Evolutionary conservation across 768 basidiomycete species (phyloP).

Genomic region (Ephemerocybe angulata): DNA sequence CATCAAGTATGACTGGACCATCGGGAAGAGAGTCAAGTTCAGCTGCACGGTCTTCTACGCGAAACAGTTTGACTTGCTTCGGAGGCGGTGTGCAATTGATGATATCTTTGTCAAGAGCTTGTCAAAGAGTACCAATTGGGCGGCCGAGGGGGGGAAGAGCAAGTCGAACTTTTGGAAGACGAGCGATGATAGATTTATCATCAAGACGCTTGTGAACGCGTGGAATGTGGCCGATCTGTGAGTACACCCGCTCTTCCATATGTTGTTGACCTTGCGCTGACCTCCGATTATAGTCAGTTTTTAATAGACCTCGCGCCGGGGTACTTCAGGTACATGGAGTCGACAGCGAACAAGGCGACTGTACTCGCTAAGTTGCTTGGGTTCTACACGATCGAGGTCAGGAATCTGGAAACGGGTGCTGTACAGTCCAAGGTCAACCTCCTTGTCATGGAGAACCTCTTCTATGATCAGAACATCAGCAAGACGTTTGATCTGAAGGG

Average conservation of each 20-base stretch:
- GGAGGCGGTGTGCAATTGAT: conserved; percentile 66
- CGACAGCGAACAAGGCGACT: conserved; percentile 61
- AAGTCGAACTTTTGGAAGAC: conserved; percentile 82
- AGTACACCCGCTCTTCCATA: conserved; percentile 24
- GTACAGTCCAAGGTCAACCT: conserved; percentile 70
- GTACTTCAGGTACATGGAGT: conserved; percentile 77
- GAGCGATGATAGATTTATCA: conserved; percentile 69
- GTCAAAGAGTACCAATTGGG: conserved; percentile 59
- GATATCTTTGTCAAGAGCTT: conserved; percentile 59
- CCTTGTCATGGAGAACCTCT: conserved; percentile 83
- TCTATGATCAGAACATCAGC: conserved; percentile 62
- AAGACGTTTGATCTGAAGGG: conserved; percentile 84
- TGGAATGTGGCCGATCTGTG: conserved; percentile 87
- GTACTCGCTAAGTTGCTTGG: conserved; percentile 77
- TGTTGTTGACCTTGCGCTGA: not conserved
- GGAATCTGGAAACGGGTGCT: conserved; percentile 64
- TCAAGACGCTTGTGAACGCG: conserved; percentile 81
- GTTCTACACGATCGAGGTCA: conserved; percentile 75
- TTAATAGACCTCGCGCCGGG: conserved; percentile 72
- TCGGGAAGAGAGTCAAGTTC: conserved; percentile 70
- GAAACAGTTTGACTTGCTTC: conserved; percentile 68
- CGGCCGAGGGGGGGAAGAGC: conserved; percentile 79
- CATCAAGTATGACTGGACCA: conserved; percentile 78
- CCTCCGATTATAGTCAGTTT: conserved; percentile 64
- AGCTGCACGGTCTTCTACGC: conserved; percentile 84